A percentile compares a stretch with the other conserved stretches of the same genome.
These are phyloP conservation scores for Stentor coeruleus DNA, from an alignment of 73 alveolate species.

Conservation along the genomic window DNA sequence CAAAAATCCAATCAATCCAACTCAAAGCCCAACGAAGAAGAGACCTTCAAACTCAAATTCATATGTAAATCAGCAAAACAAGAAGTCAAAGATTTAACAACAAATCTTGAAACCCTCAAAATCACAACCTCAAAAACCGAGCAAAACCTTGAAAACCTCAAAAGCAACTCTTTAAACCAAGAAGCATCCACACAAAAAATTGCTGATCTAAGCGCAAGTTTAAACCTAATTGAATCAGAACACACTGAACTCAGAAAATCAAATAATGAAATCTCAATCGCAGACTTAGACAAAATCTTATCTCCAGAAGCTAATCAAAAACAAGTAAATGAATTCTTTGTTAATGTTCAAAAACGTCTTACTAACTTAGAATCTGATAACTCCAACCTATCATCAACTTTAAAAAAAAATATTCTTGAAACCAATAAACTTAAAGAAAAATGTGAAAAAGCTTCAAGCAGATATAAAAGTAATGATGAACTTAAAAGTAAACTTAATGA, in stretches of 20 bases:
- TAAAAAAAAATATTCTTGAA: neutral
- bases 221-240: neutral
- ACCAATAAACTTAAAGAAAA: conserved; percentile 3
- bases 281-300: neutral
- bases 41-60: too few relatives aligned
- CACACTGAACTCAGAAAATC: neutral
- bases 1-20: too few relatives aligned
- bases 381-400: neutral
- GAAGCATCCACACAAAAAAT: too few relatives aligned
- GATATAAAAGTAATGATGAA: neutral
- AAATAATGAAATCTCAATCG: neutral
- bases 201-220: too few relatives aligned
- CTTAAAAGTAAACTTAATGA: neutral
- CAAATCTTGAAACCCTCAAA: too few relatives aligned
- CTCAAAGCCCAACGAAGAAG: too few relatives aligned
- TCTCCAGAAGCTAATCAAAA: neutral
- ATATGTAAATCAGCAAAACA: too few relatives aligned
- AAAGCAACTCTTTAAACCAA: too few relatives aligned
- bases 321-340: neutral
- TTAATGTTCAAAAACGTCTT: neutral
- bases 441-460: neutral
- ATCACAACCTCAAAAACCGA: too few relatives aligned
- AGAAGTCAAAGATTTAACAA: neutral
- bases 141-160: too few relatives aligned
- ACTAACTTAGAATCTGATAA: neutral